A percentile compares a stretch with the other conserved stretches of the same genome.
These are phyloP conservation scores for Phytophthora aleatoria DNA, from an alignment of 352 stramenopile species.

Conservation along the genomic window DNA sequence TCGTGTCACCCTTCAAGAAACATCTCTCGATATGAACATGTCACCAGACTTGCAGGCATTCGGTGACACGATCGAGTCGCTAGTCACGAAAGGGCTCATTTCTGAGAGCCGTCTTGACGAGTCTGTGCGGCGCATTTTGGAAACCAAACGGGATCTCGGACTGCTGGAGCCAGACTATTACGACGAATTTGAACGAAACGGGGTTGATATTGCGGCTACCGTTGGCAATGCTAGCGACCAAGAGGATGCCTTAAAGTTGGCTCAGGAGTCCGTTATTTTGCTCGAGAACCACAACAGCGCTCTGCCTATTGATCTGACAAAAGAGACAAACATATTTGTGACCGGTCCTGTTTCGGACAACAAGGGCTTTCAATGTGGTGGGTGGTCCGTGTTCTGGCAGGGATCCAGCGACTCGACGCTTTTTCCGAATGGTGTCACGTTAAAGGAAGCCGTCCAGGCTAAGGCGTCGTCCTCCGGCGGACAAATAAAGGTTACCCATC, in stretches of 20 bases:
- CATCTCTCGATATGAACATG: conserved; percentile 94
- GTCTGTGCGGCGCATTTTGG: conserved; percentile 68
- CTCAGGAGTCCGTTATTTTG: conserved; percentile 79
- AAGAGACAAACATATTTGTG: conserved; percentile 49
- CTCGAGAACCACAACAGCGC: conserved; percentile 66
- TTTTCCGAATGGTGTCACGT: conserved; percentile 67
- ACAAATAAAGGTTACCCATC: conserved; percentile 30
- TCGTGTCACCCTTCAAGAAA: conserved; percentile 72
- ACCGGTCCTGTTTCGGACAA: conserved; percentile 69
- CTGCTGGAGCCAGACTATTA: conserved; percentile 35
- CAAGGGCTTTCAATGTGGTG: conserved; percentile 72
- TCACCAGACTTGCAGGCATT: conserved; percentile 60
- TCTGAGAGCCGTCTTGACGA: conserved; percentile 58
- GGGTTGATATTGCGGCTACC: conserved; percentile 1
- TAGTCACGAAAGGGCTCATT: conserved; percentile 52
- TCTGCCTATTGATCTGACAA: conserved; percentile 42
- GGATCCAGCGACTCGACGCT: conserved; percentile 58
- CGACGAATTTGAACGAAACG: conserved; percentile 14
- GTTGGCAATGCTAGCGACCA: conserved; percentile 65
- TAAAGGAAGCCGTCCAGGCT: conserved; percentile 52
- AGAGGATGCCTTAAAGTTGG: conserved; percentile 58
- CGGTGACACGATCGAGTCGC: conserved; percentile 50
- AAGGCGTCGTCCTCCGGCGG: conserved; percentile 11
- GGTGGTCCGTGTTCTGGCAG: conserved; percentile 78
- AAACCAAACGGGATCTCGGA: conserved; percentile 56